phyloP scores from a whole-genome alignment of 106 monocot species.

The Allium fistulosum region DNA sequence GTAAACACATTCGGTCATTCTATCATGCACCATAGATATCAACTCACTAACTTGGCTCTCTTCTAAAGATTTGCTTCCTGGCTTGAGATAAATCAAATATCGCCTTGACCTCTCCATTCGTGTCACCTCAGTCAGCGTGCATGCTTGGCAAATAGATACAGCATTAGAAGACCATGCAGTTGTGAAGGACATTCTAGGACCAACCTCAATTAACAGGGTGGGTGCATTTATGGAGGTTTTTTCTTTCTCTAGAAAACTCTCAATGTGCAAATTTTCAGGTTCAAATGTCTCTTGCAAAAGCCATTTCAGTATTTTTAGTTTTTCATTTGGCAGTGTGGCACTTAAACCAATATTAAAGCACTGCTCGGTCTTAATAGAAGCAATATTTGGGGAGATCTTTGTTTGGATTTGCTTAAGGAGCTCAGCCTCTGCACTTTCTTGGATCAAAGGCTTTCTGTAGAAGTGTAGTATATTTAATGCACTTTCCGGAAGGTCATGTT shows the following conservation, averaged over 20 bases:
- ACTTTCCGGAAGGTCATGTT: too few relatives aligned
- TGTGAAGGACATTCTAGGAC: slow-evolving; percentile 84
- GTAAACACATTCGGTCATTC: slow-evolving; percentile 95
- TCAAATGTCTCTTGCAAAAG: slow-evolving; percentile 82
- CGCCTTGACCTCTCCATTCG: slow-evolving; percentile 86
- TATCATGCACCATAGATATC: slow-evolving; percentile 79
- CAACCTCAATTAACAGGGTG: slow-evolving; percentile 67
- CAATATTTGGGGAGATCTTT: slow-evolving; percentile 46
- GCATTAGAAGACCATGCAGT: slow-evolving; percentile 94
- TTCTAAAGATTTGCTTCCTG: slow-evolving; percentile 33
- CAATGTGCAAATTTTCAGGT: slow-evolving; percentile 55
- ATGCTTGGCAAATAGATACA: slow-evolving; percentile 79
- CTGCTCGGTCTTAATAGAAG: slow-evolving; percentile 77
- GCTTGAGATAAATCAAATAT: slow-evolving; percentile 48
- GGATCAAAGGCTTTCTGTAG: slow-evolving; percentile 63
- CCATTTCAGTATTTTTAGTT: slow-evolving; percentile 75
- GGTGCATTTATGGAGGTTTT: slow-evolving; percentile 18
- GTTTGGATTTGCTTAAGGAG: slow-evolving; percentile 61
- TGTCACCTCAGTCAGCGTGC: slow-evolving; percentile 49
- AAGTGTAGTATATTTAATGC: slow-evolving; percentile 45
- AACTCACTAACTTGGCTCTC: slow-evolving; percentile 55
- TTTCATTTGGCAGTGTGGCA: slow-evolving; percentile 33
- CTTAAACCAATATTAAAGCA: slow-evolving; percentile 77
- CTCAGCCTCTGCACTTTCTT: slow-evolving; percentile 55
- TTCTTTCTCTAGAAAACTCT: slow-evolving; percentile 59